phyloP scores from a whole-genome alignment of 768 basidiomycete species.

The Psilocybe sp. region DNA sequence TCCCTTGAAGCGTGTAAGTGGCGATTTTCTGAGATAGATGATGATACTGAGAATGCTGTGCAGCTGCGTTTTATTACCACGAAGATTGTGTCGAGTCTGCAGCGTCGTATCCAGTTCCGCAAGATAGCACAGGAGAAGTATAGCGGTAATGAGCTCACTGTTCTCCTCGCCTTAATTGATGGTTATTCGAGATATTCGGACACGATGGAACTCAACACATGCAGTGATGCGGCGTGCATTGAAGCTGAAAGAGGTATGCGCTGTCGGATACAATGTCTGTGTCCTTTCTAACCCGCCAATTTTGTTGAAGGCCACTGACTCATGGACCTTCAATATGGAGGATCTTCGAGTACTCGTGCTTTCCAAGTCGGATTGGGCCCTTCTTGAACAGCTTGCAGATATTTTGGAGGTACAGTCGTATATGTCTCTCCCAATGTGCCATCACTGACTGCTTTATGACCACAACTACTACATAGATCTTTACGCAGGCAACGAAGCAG shows the following conservation, averaged over 20 bases:
- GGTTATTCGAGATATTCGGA: constrained; percentile 29
- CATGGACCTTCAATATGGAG: constrained; percentile 17
- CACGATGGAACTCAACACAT: constrained; percentile 33
- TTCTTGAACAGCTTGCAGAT: constrained; percentile 12
- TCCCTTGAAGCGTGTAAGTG: neutral
- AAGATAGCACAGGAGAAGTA: constrained; percentile 11
- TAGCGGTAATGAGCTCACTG: neutral
- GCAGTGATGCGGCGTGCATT: constrained; percentile 27
- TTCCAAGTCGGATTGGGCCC: constrained; percentile 14
- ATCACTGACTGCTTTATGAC: neutral
- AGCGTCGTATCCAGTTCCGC: constrained; percentile 22
- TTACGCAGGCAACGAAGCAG: constrained; percentile 25
- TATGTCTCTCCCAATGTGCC: neutral
- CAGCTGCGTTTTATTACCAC: constrained; percentile 27
- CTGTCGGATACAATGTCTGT: neutral
- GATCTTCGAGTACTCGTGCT: constrained; percentile 12
- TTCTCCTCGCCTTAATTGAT: constrained; percentile 12
- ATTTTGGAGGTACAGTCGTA: constrained; percentile 17
- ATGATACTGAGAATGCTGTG: too few relatives aligned
- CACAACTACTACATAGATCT: too few relatives aligned
- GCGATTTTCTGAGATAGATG: neutral
- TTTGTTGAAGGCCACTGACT: constrained; percentile 23
- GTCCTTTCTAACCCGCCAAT: too few relatives aligned
- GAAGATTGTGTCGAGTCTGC: constrained; percentile 29
- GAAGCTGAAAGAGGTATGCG: constrained; percentile 19